phyloP scores from a whole-genome alignment of 2,329 filamentous ascomycete species.

The Fusarium sp. region DNA sequence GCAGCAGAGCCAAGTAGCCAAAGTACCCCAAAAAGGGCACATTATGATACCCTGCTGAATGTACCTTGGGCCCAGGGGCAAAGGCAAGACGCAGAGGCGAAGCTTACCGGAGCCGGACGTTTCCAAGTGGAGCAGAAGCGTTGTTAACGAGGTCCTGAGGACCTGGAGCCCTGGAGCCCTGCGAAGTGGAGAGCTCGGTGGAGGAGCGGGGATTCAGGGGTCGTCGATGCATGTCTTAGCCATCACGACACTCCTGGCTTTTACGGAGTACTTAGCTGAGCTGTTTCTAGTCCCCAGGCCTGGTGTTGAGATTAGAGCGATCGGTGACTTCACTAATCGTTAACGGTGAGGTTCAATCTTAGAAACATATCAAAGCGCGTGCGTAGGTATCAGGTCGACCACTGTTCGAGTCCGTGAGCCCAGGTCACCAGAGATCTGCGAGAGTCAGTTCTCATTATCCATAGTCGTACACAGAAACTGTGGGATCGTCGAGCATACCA shows the following conservation, averaged over 20 bases:
- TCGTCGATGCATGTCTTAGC: constrained; percentile 38
- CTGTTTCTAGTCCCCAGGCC: constrained; percentile 16
- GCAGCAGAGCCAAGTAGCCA: background rate
- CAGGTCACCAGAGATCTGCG: constrained; percentile 9
- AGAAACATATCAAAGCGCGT: constrained; percentile 14
- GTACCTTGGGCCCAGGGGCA: constrained; percentile 38
- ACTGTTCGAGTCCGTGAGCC: constrained; percentile 18
- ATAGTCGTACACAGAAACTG: background rate
- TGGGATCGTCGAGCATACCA: constrained; percentile 4
- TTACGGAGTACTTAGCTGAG: constrained; percentile 1
- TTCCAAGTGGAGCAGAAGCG: constrained; percentile 35
- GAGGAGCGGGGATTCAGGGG: constrained; percentile 37
- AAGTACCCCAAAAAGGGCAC: constrained; percentile 33
- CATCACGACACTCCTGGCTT: constrained; percentile 31
- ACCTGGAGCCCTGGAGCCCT: background rate
- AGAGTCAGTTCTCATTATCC: constrained; percentile 6
- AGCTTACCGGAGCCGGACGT: constrained; percentile 36
- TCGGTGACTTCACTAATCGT: constrained; percentile 26
- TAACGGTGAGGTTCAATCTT: constrained; percentile 8
- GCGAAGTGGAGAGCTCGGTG: constrained; percentile 13
- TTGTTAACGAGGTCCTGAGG: constrained; percentile 18
- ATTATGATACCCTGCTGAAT: constrained; percentile 29
- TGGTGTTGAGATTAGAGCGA: background rate
- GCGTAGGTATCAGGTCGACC: constrained; percentile 36
- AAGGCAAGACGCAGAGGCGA: constrained; percentile 43